phyloP scores from a whole-genome alignment of 23 red algal genomes.

The Gracilariopsis chorda region DNA sequence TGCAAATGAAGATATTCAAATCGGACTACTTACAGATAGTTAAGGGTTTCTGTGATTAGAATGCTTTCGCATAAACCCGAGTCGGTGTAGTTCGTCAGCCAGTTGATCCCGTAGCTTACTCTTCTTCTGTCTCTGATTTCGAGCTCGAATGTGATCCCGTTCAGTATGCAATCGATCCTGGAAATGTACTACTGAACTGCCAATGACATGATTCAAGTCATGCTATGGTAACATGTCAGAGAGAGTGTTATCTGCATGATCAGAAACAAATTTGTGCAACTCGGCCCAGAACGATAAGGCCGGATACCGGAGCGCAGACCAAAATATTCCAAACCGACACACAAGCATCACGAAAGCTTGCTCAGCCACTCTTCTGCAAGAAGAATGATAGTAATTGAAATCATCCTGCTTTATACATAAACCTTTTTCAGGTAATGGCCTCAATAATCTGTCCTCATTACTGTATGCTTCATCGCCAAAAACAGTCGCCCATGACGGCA shows the following conservation, averaged over 20 bases:
- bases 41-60: no score
- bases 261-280: constrained; percentile 29
- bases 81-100: no score
- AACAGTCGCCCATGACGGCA: not conserved
- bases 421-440: not conserved
- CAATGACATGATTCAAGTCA: not conserved
- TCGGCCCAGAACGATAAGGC: not conserved
- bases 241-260: not conserved
- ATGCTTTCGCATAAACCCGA: no score
- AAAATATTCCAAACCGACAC: not conserved
- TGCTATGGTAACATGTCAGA: not conserved
- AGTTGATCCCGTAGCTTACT: no score
- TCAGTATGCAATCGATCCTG: constrained; percentile 11
- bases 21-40: no score
- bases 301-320: not conserved
- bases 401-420: not conserved
- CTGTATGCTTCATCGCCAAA: not conserved
- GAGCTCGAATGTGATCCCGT: no score
- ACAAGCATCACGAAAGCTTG: not conserved
- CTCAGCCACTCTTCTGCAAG: not conserved
- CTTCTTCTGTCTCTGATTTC: no score
- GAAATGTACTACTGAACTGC: not conserved
- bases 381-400: not conserved
- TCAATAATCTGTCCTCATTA: not conserved
- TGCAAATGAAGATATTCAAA: no score